Evolutionary conservation across 176 grass and related monocot genomes (phyloP).

Genomic region (Avena eriantha): DNA sequence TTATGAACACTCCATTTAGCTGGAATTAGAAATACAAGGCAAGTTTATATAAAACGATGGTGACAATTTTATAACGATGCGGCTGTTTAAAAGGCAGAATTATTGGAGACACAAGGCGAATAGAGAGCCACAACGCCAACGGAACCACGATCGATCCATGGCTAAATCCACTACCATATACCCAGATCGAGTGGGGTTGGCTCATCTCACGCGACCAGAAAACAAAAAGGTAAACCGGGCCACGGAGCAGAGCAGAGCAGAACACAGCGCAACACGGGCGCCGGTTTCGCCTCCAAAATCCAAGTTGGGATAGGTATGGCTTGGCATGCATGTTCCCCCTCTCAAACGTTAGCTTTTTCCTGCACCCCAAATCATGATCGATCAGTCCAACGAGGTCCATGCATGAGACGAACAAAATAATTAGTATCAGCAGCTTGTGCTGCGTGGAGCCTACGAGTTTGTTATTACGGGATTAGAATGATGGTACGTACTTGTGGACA

Average conservation of each 20-base stretch:
- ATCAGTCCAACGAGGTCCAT: background rate
- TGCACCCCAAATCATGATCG: slow-evolving; percentile 26
- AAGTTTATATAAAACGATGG: background rate
- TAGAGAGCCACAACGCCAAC: slow-evolving; percentile 17
- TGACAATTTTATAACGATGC: background rate
- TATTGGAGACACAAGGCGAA: background rate
- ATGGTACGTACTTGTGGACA: background rate
- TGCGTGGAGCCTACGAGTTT: background rate
- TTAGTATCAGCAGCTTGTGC: background rate
- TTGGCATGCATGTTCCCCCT: slow-evolving; percentile 8
- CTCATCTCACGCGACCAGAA: background rate
- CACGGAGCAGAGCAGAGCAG: background rate
- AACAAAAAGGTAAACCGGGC: background rate
- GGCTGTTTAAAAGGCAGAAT: background rate
- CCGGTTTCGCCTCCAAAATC: slow-evolving; percentile 11
- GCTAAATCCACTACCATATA: slow-evolving; percentile 23
- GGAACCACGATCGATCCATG: slow-evolving; percentile 15
- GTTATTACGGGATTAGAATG: background rate
- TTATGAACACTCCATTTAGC: too few relatives aligned
- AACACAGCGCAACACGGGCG: background rate
- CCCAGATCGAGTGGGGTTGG: slow-evolving; percentile 29
- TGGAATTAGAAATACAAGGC: too few relatives aligned
- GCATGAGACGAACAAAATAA: background rate
- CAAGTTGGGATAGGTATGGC: slow-evolving; percentile 42
- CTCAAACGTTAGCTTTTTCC: background rate